Percentiles rank a stretch among this genome's conserved stretches.
These are phyloP conservation scores for Colletotrichum scovillei DNA, from an alignment of 2,329 filamentous ascomycete species.

Conservation along the genomic window DNA sequence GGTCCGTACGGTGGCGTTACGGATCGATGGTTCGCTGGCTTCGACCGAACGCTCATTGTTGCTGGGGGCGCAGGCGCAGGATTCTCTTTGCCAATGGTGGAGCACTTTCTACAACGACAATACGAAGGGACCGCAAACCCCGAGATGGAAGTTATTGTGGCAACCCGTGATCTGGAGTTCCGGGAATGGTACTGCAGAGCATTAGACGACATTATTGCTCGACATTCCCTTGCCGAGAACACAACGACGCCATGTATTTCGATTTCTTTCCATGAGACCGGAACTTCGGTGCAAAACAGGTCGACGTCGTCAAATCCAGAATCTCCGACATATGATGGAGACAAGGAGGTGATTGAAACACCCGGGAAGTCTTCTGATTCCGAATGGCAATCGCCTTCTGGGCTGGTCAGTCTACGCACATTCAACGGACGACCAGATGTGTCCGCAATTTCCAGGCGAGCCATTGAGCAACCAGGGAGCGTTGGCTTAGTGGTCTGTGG, in stretches of 20 bases:
- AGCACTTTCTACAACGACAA: constrained; percentile 45
- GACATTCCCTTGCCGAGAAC: not conserved
- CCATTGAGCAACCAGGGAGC: constrained; percentile 7
- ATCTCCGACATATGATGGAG: not conserved
- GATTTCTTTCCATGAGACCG: constrained; percentile 6
- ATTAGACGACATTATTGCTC: not conserved
- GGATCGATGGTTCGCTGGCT: constrained; percentile 47
- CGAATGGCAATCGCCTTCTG: not conserved
- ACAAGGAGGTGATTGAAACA: not conserved
- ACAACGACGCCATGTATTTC: not conserved
- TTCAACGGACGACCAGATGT: constrained; percentile 35
- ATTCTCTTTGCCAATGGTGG: constrained; percentile 61
- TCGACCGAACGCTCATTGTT: constrained; percentile 58
- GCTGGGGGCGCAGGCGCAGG: constrained; percentile 68
- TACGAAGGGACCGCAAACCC: constrained; percentile 16
- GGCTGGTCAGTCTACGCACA: not conserved
- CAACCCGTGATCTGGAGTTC: constrained; percentile 18
- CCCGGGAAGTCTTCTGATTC: not conserved
- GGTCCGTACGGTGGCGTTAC: constrained; percentile 68
- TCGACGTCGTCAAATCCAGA: not conserved
- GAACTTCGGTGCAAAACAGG: not conserved
- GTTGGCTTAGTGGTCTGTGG: constrained; percentile 41
- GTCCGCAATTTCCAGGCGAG: constrained; percentile 8
- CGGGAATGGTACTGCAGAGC: constrained; percentile 26
- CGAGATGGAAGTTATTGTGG: constrained; percentile 20